Base-by-base conservation (phyloP, 371 early-diverging fungal species). In the Mortierella sp. region DNA sequence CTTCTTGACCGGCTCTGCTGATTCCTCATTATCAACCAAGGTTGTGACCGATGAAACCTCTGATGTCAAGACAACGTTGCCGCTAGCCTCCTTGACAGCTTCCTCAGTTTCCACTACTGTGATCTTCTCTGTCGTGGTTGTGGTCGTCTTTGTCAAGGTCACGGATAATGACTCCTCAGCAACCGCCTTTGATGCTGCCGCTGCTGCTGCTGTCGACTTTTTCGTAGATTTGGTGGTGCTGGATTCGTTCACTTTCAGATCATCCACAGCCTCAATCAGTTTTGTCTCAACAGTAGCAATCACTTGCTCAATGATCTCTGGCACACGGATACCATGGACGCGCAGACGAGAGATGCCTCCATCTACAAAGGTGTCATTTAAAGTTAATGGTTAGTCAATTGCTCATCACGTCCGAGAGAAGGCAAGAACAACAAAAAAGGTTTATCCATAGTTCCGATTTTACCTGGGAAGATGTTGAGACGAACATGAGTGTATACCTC, bases 401-500 rank as follows among this genome's bases (percentile, higher is more conserved):
- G 6, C 5, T 44, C 10, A 6, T 9, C 13, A n/a, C 9, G 19
- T 44, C 45, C 13, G 6, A 44, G 13, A n/a, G 13, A n/a, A 7
- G 25, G 19, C 47, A 9, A 39, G 24, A 29, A 25, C 22, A 28
- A 34, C 49, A 41, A 22, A 22, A 2, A 22, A 27, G 22, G 22
- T 14, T 40, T 3, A n/a, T n/a, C n/a, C n/a, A n/a, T n/a, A n/a
- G n/a, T n/a, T n/a, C n/a, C n/a, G n/a, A n/a, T 13, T 37, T 5
- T 64, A 74, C 76, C 76, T 29, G 78, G 78, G 58, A 59, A 78
- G 67, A 78, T 63, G 49, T 71, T 71, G 25, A 78, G 51, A n/a
- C 78, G 72, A 19, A 78, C 68, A 43, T 78, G 78, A 6, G 78
- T 59, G 49, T 63, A 78, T 5, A 59, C 37, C 28, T 59, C 57